Conservation (phyloP, 495 filamentous ascomycete species). For the Podospora comata region DNA sequence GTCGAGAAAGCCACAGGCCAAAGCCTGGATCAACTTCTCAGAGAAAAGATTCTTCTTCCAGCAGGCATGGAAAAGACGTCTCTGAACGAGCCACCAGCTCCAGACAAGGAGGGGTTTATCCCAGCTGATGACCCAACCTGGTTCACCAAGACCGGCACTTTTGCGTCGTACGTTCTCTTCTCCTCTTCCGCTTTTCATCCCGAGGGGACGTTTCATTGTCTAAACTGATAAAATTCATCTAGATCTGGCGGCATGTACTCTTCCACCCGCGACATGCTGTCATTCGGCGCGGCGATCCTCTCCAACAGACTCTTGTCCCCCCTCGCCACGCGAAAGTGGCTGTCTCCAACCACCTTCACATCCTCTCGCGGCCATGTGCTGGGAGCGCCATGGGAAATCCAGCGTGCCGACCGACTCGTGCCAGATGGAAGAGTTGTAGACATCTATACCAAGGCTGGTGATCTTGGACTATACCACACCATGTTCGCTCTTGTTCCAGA, state of each 20-base stretch:
- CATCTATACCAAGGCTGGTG: conserved; percentile 4
- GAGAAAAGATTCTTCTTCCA: neutral
- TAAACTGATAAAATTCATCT: neutral
- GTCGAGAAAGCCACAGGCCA: neutral
- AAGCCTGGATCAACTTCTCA: conserved; percentile 3
- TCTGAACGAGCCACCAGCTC: neutral
- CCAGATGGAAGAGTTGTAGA: neutral
- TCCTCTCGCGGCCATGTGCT: conserved; percentile 8
- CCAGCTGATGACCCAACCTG: neutral
- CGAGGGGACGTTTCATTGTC: neutral
- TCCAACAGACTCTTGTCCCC: conserved; percentile 3
- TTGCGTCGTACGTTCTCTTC: neutral
- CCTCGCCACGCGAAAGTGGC: conserved; percentile 3
- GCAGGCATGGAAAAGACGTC: neutral
- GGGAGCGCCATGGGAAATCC: conserved; percentile 10
- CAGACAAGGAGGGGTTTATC: neutral
- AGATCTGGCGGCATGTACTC: conserved; percentile 11
- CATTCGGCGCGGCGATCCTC: neutral
- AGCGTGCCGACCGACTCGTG: conserved; percentile 2
- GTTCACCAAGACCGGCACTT: neutral
- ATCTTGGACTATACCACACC: neutral
- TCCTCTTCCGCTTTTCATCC: neutral
- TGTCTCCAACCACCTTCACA: conserved; percentile 1
- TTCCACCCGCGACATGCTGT: conserved; percentile 5
- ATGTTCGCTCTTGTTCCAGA: conserved; percentile 3